Percentiles rank a stretch among this genome's conserved stretches.
These are phyloP conservation scores for Pyrus bretschneideri DNA, from an alignment of 306 rosid genomes.

Conservation along the genomic window DNA sequence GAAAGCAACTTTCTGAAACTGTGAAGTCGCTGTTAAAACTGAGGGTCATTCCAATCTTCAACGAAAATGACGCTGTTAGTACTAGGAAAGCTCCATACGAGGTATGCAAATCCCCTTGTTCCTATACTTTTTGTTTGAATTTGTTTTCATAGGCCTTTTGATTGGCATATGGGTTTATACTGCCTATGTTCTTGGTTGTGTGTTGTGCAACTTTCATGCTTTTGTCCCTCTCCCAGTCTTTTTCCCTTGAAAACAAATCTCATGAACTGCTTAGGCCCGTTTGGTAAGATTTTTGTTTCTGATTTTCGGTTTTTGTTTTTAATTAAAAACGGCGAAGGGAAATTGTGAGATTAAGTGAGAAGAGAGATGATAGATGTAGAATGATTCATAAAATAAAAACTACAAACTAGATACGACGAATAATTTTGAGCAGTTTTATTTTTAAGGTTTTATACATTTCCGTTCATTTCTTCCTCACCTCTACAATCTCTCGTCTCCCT, in stretches of 20 bases:
- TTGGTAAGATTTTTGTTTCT: background rate
- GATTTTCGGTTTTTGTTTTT: background rate
- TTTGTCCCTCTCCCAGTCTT: background rate
- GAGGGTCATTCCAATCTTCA: constrained; percentile 83
- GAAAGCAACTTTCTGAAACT: constrained; percentile 72
- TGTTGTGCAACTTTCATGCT: background rate
- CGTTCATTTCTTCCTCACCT: background rate
- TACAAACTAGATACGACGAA: background rate
- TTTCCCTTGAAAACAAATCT: background rate
- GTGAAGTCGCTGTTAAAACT: constrained; percentile 49
- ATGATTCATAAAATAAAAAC: background rate
- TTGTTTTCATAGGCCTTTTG: background rate
- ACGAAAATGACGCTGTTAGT: constrained; percentile 91
- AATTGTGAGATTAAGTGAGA: background rate
- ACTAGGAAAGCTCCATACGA: constrained; percentile 76
- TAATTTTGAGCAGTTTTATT: background rate
- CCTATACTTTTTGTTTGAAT: background rate
- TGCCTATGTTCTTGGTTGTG: background rate
- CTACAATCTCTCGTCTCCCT: background rate
- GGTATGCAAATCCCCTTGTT: constrained; percentile 32
- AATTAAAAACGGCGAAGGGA: background rate
- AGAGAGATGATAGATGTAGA: background rate
- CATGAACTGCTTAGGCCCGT: background rate
- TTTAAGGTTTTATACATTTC: background rate
- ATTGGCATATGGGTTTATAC: background rate